These are phyloP conservation scores for Lentinula lateritia DNA, from an alignment of 768 basidiomycete genomes.

Conservation along the genomic window DNA sequence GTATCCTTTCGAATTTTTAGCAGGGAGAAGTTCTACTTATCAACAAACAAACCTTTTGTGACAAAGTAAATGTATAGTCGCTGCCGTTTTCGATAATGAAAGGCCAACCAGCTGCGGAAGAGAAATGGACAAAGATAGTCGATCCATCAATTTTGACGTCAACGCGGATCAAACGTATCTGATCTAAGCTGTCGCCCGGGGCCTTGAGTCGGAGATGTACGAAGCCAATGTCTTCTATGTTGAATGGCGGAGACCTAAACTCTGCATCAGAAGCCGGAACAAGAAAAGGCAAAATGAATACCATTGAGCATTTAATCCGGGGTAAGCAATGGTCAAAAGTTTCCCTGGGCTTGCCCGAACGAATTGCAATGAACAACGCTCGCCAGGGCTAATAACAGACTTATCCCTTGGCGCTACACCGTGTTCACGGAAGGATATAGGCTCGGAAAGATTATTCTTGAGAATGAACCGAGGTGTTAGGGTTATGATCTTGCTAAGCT, in stretches of 20 bases:
- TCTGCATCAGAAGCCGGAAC: slow-evolving; percentile 1
- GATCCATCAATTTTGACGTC: slow-evolving; percentile 83
- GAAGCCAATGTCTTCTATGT: slow-evolving; percentile 84
- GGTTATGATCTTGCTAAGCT: slow-evolving; percentile 90
- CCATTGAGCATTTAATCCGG: slow-evolving; percentile 85
- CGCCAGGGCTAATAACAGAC: slow-evolving; percentile 58
- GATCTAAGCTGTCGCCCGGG: slow-evolving; percentile 24
- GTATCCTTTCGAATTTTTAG: slow-evolving; percentile 34
- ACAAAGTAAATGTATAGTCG: slow-evolving; percentile 59
- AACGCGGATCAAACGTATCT: slow-evolving; percentile 56
- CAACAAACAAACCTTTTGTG: slow-evolving; percentile 57
- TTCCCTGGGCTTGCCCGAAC: slow-evolving; percentile 65
- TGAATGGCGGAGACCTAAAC: slow-evolving; percentile 86
- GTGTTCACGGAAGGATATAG: slow-evolving; percentile 82
- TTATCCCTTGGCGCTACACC: slow-evolving; percentile 62
- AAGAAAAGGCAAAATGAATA: slow-evolving; percentile 22
- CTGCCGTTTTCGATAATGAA: slow-evolving; percentile 89
- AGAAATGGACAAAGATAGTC: slow-evolving; percentile 81
- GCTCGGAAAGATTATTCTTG: slow-evolving; percentile 67
- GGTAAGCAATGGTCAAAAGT: slow-evolving; percentile 77
- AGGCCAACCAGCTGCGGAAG: slow-evolving; percentile 71
- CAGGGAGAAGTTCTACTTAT: slow-evolving; percentile 10
- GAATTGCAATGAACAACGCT: slow-evolving; percentile 62
- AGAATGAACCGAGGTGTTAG: slow-evolving; percentile 87
- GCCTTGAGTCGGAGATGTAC: slow-evolving; percentile 67